Evolutionary conservation across 495 filamentous ascomycete species (phyloP), one percentile per base, ranked within the genome.

Genomic region (Penicillium diatomitis): DNA sequence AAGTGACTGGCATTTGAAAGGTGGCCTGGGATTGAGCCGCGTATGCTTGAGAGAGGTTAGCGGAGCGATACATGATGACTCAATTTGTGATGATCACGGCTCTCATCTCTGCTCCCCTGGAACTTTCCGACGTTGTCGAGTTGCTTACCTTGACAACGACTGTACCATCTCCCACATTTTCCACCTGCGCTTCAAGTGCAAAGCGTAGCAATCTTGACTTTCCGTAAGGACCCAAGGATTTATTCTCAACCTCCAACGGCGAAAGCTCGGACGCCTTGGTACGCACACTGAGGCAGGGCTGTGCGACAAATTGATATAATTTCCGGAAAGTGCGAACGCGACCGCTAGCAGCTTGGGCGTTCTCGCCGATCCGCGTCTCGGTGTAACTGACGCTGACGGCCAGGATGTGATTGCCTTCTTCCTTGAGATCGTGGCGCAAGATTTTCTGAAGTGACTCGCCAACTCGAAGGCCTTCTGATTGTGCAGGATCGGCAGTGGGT

Each of bases 321-420:
- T 98, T 98, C 53, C 91, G 73, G 63, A 97, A 98, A 8, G 87
- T 95, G 51, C 94, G 73, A 28, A 85, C 82, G 36, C 88, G 76
- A 32, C 84, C 86, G 46, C 78, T 79, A 28, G 79, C 80, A 31
- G 80, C 78, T 36, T 78, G 79, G 2, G 75, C 74, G 49, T 85
- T 78, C 47, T 65, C 56, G 41, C 64, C 68, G 38, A 76, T 65
- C 43, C 64, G 50, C 8, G 75, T 82, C 60, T 85, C 81, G 32
- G 83, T 88, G 66, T 98, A 98, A 43, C 84, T 89, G 33, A 98
- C 84, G 45, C 88, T 97, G 35, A 97, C 92, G n/a, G 86, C 88
- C 4, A 98, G 73, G 9, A 95, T 84, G 64, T 98, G 91, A 53
- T 83, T 87, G 4, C 94, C 92, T 64, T 96, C 91, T 61, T 97